phyloP scores from a whole-genome alignment of 2,329 filamentous ascomycete species.

The Aspergillus fischeri region DNA sequence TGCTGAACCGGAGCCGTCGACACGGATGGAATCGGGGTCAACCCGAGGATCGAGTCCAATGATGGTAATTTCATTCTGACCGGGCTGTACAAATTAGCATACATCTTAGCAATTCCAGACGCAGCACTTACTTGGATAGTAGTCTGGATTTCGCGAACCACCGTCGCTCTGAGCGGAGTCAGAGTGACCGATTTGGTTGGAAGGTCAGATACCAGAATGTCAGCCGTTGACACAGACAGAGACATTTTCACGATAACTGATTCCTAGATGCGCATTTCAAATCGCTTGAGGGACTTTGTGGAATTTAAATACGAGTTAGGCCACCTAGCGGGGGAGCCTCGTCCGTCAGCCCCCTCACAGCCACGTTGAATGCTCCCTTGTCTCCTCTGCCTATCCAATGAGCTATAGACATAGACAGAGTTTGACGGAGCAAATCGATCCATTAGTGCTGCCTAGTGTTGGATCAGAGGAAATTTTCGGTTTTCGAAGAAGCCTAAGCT shows the following conservation, averaged over 20 bases:
- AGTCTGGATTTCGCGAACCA: conserved; percentile 58
- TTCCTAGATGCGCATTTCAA: neutral
- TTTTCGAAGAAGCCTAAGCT: no score
- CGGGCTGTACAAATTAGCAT: conserved; percentile 35
- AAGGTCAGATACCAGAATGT: conserved; percentile 52
- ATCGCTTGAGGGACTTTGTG: neutral
- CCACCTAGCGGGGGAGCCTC: neutral
- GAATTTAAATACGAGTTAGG: neutral
- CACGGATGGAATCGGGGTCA: conserved; percentile 56
- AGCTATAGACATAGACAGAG: neutral
- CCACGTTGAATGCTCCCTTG: neutral
- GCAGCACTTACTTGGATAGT: conserved; percentile 39
- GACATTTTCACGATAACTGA: conserved; percentile 9
- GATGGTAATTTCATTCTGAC: conserved; percentile 55
- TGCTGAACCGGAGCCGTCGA: conserved; percentile 56
- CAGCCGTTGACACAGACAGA: conserved; percentile 9
- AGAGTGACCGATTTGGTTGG: conserved; percentile 60
- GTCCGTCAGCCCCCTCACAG: neutral
- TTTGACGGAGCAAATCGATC: neutral
- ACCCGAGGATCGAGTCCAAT: conserved; percentile 52
- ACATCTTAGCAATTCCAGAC: no score
- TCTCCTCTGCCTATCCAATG: neutral
- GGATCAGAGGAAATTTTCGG: no score
- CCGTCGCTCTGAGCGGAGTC: conserved; percentile 58
- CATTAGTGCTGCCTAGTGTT: neutral